Base-by-base conservation (phyloP, 2,329 filamentous ascomycete species). In the Fusarium sp. region DNA sequence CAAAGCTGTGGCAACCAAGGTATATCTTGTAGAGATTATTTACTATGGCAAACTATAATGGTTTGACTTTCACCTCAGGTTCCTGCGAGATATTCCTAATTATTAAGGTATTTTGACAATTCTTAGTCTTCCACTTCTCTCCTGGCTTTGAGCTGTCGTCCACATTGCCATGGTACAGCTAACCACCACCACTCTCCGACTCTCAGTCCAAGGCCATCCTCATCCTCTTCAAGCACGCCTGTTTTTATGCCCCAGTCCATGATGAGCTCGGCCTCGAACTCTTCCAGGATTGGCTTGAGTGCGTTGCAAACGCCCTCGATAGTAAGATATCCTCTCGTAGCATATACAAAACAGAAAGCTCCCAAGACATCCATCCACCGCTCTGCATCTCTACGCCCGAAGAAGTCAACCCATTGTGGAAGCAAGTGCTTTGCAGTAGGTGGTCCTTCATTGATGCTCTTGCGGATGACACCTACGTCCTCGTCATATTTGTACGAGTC, bases 401-500 rank as follows among this genome's bases (percentile, higher is more conserved):
- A 89, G 67, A 95, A 90, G 78, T 92, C 91, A 58, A 90, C 88
- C 93, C 93, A 95, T 58, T 93, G 86, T 0, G 93, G 93, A 8
- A 93, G 83, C 45, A 89, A 87, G 16, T 85, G 48, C 7, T 39
- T 84, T 20, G 78, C 67, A 1, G 77, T 78, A 0, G 87, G 87
- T 3, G 89, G 82, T 3, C 83, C 83, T 31, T 79, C 76, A 5
- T 69, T 59, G 12, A 73, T 73, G 13, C 83, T 80, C 22, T 79
- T 78, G 7, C 81, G 69, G 6, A 87, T 75, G 6, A 86, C 78
- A 10, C 82, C 79, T 45, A 88, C 83, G 3, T 86, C 82, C 30
- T 88, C 85, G 54, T 90, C 85, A 75, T 85, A 89, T 20, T 88
- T 76, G 78, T 94, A 95, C 0, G 71, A 78, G 73, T 92, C 93